A percentile compares a stretch with the other conserved stretches of the same genome.
phyloP scores from a whole-genome alignment of 1,284 basidiomycete genomes.

The Pterulicium gracile region DNA sequence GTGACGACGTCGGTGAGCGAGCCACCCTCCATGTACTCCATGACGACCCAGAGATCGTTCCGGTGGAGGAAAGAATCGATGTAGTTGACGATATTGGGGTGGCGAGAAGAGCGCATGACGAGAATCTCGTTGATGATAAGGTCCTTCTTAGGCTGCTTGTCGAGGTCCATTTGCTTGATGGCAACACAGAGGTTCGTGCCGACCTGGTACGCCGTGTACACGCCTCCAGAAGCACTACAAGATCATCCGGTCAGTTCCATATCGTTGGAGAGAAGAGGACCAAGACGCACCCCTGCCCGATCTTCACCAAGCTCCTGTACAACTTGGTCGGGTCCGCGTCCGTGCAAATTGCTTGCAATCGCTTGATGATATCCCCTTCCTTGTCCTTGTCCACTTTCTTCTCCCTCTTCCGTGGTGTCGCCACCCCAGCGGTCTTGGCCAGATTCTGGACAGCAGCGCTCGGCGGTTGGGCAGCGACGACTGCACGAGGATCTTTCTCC shows the following conservation, averaged over 20 bases:
- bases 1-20: slow-evolving; percentile 94
- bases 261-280: slow-evolving; percentile 9
- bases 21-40: slow-evolving; percentile 99
- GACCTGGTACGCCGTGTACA: slow-evolving; percentile 96
- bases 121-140: slow-evolving; percentile 99
- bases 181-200: slow-evolving; percentile 91
- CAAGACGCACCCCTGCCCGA: slow-evolving; percentile 82
- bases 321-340: slow-evolving; percentile 94
- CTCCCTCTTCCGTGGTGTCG: slow-evolving; percentile 77
- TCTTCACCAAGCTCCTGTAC: slow-evolving; percentile 91
- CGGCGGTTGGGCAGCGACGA: slow-evolving; percentile 29
- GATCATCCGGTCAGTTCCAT: neutral
- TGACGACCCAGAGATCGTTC: slow-evolving; percentile 98
- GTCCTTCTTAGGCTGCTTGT: slow-evolving; percentile 99
- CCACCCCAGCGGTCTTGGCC: slow-evolving; percentile 54
- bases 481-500: slow-evolving; percentile 25
- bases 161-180: slow-evolving; percentile 99
- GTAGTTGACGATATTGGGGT: slow-evolving; percentile 99
- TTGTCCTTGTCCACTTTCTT: slow-evolving; percentile 78
- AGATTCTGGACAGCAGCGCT: slow-evolving; percentile 47
- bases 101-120: slow-evolving; percentile 93
- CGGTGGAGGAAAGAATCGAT: slow-evolving; percentile 97
- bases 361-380: slow-evolving; percentile 85
- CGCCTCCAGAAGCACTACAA: slow-evolving; percentile 85
- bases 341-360: slow-evolving; percentile 90